Conservation (phyloP, 768 basidiomycete genomes). For the Serendipita sp. region DNA sequence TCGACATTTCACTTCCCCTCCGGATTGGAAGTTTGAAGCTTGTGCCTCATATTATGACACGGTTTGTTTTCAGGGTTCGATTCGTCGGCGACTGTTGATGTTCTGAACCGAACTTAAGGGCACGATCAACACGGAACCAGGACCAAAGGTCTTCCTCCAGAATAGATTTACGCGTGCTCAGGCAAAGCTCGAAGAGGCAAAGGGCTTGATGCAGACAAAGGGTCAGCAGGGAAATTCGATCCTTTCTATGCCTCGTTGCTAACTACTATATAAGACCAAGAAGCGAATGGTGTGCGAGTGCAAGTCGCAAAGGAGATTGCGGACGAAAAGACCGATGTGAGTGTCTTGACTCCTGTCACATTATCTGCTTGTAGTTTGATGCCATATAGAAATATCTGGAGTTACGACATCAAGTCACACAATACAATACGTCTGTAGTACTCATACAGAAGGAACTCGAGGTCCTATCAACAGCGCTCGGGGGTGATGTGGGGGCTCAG, state of each 20-base stretch:
- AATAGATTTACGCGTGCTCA: slow-evolving; percentile 51
- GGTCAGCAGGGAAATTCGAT: slow-evolving; percentile 26
- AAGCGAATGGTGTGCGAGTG: slow-evolving; percentile 33
- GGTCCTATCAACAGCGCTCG: slow-evolving; percentile 40
- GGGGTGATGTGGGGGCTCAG: slow-evolving; percentile 60
- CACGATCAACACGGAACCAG: slow-evolving; percentile 46
- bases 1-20: slow-evolving; percentile 44
- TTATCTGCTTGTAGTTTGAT: neutral
- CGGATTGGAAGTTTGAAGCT: slow-evolving; percentile 61
- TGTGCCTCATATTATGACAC: slow-evolving; percentile 61
- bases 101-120: slow-evolving; percentile 21
- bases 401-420: slow-evolving; percentile 38
- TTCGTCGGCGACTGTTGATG: neutral
- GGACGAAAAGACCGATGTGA: slow-evolving; percentile 42
- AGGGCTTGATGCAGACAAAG: slow-evolving; percentile 39
- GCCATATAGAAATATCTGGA: slow-evolving; percentile 41
- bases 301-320: slow-evolving; percentile 27
- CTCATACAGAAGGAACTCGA: slow-evolving; percentile 50
- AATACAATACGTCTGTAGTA: slow-evolving; percentile 37
- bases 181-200: slow-evolving; percentile 45
- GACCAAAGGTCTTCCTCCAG: slow-evolving; percentile 63
- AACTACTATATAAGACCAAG: slow-evolving; percentile 27
- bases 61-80: slow-evolving; percentile 22
- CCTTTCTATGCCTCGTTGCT: neutral
- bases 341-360: slow-evolving; percentile 11